Percentiles rank a stretch among this genome's conserved stretches.
phyloP scores from a whole-genome alignment of 2,329 filamentous ascomycete genomes.

The Pyricularia grisea region DNA sequence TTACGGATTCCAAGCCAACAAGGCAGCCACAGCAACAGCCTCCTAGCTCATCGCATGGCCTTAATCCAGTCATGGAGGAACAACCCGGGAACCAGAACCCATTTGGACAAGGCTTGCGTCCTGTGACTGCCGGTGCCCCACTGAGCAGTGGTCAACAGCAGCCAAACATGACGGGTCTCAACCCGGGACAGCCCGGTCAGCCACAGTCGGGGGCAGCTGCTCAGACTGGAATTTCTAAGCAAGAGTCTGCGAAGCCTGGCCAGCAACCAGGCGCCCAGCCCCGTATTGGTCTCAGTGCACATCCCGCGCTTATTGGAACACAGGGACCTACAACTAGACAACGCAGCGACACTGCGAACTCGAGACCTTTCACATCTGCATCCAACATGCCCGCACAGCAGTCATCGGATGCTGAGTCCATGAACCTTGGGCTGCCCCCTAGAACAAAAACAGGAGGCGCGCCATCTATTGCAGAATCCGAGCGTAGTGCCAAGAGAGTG shows the following conservation, averaged over 20 bases:
- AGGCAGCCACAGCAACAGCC: constrained; percentile 4
- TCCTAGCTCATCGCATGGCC: neutral
- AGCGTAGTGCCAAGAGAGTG: constrained; percentile 2
- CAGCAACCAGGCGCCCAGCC: neutral
- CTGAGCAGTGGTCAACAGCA: constrained; percentile 1
- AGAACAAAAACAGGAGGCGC: neutral
- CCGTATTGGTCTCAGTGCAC: neutral
- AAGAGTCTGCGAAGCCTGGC: neutral
- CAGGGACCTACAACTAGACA: neutral
- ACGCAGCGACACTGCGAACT: neutral
- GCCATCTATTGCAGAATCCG: constrained; percentile 4
- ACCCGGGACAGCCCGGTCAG: neutral
- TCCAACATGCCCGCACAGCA: neutral
- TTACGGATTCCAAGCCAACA: neutral
- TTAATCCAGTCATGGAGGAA: neutral
- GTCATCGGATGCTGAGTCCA: neutral
- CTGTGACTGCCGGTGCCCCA: neutral
- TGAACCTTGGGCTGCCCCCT: neutral
- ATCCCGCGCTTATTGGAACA: neutral
- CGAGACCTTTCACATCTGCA: neutral
- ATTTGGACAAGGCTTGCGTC: neutral
- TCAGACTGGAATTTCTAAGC: neutral
- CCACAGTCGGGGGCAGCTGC: neutral
- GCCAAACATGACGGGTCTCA: neutral
- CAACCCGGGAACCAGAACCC: neutral